Evolutionary conservation across 306 rosid genomes (phyloP), one percentile per base, ranked within the genome.

Genomic region (Trifolium repens): DNA sequence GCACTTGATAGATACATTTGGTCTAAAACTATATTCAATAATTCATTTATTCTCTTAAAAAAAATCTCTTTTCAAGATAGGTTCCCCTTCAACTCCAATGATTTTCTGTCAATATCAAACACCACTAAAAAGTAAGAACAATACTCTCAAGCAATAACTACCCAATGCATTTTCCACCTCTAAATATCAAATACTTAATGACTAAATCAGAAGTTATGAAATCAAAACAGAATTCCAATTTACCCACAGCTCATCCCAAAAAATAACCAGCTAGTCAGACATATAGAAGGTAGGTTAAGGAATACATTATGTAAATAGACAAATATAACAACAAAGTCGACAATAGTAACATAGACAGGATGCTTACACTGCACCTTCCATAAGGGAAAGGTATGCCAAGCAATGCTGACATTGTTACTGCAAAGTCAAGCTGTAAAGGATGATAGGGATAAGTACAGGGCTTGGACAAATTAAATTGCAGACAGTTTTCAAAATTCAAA

Each of bases 301-400:
- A 77, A 39, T 39, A 39, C 2, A 79, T 19, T 62, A 57, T 44
- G 40, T 22, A 52, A 60, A 67, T 60, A 52, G 30, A 71, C 19
- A 72, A 53, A 68, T 60, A 64, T 74, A 67, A 57, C 53, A 69
- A 58, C 62, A 49, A 72, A 9, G 53, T 16, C 53, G 71, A 73
- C 40, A 67, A 47, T 61, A 72, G 83, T 12, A 57, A 69, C 61
- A 47, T 76, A 78, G 80, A 84, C 63, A 81, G 34, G 87, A 79
- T 82, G 88, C 90, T 91, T 94, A 91, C 87, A 90, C 91, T 86
- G 85, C 96, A 94, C 98, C 98, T 94, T 91, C 97, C 98, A 71
- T 85, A 91, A 80, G 98, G 98, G 85, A 94, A 91, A 16, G 98
- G 97, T 70, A 94, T 75, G 71, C 97, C 98, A 70, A 94, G 90